Evolutionary conservation across 2,329 filamentous ascomycete species (phyloP).

Genomic region (Sporothrix phasma): DNA sequence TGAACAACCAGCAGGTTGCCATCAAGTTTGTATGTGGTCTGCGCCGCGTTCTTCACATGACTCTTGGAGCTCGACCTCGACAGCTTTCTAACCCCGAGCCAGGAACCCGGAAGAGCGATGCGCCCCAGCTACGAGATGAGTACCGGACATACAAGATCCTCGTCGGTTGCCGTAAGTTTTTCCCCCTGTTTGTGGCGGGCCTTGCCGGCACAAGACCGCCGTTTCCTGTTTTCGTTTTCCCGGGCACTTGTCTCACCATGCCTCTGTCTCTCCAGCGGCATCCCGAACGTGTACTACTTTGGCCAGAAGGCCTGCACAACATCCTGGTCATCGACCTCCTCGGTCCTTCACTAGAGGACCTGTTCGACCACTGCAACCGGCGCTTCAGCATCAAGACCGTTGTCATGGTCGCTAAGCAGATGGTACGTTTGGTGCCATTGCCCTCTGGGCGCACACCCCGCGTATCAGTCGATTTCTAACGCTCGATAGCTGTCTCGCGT

Average conservation of each 20-base stretch:
- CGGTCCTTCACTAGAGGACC: constrained; percentile 86
- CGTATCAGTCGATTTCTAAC: background rate
- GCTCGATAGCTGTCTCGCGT: constrained; percentile 67
- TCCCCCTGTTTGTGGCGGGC: background rate
- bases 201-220: background rate
- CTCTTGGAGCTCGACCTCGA: background rate
- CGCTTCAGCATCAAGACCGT: constrained; percentile 96
- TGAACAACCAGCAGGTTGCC: constrained; percentile 98
- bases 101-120: constrained; percentile 99
- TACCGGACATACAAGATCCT: constrained; percentile 99
- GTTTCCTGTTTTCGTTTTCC: background rate
- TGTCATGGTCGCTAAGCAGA: constrained; percentile 98
- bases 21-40: constrained; percentile 76
- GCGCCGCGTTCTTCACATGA: background rate
- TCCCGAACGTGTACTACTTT: constrained; percentile 99
- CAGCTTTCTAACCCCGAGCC: constrained; percentile 7
- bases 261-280: constrained; percentile 57
- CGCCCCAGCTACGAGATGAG: constrained; percentile 93
- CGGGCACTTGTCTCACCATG: background rate
- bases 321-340: constrained; percentile 96
- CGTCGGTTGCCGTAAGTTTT: constrained; percentile 87
- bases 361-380: constrained; percentile 94
- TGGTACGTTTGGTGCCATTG: constrained; percentile 56
- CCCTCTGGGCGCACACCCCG: background rate
- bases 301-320: constrained; percentile 96